A percentile compares a stretch with the other conserved stretches of the same genome.
phyloP scores from a whole-genome alignment of 192 early-diverging fungal species.

The Geranomyces variabilis region DNA sequence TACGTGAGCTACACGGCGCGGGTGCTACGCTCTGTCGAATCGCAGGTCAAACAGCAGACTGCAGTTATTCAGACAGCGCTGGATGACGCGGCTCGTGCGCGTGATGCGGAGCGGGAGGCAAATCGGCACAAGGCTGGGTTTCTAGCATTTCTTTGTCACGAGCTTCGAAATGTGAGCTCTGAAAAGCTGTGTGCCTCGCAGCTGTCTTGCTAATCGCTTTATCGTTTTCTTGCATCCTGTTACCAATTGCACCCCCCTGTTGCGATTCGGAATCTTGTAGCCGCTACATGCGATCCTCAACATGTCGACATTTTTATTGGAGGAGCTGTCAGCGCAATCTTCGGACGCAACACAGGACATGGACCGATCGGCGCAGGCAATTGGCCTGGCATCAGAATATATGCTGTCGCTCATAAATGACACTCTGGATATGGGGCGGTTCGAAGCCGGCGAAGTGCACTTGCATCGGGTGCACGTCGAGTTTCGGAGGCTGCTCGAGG shows the following conservation, averaged over 20 bases:
- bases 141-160: conserved; percentile 36
- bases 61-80: conserved; percentile 8
- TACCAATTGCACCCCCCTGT: too few relatives aligned
- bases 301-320: conserved; percentile 36
- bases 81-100: conserved; percentile 5
- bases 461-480: conserved; percentile 21
- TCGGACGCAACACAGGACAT: conserved; percentile 7
- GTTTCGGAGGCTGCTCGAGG: conserved; percentile 14
- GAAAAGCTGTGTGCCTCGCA: neutral
- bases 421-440: conserved; percentile 31
- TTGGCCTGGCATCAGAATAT: conserved; percentile 34
- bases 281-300: conserved; percentile 40
- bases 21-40: conserved; percentile 16
- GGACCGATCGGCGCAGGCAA: conserved; percentile 26
- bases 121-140: conserved; percentile 24
- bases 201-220: neutral
- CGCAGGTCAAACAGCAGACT: conserved; percentile 10
- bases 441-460: conserved; percentile 29
- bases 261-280: too few relatives aligned
- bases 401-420: conserved; percentile 42
- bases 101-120: conserved; percentile 15
- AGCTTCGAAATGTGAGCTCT: conserved; percentile 34
- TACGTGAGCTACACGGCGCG: conserved; percentile 3
- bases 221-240: neutral
- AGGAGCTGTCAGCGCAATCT: neutral